phyloP scores from a whole-genome alignment of 257 asterid genomes.

The Phtheirospermum japonicum region DNA sequence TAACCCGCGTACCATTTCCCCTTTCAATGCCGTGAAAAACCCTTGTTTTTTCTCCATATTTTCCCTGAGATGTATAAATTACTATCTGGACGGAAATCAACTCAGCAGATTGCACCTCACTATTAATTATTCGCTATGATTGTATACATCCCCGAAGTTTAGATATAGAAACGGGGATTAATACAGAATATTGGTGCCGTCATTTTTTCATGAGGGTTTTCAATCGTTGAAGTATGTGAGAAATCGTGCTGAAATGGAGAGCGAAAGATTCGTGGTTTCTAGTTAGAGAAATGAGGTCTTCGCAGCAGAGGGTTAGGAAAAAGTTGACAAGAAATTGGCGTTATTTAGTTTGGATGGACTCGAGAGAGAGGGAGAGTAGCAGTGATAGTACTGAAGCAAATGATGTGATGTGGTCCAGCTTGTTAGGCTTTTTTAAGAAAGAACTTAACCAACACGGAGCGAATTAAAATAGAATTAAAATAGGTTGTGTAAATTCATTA shows the following conservation, averaged over 20 bases:
- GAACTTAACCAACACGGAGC: no score
- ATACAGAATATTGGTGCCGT: constrained; percentile 11
- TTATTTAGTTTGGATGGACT: constrained; percentile 15
- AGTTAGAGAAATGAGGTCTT: constrained; percentile 30
- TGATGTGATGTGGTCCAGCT: no score
- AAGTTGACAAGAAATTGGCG: constrained; percentile 30
- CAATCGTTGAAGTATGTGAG: neutral
- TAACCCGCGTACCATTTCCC: constrained; percentile 70
- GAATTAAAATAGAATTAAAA: no score
- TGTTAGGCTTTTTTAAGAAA: no score
- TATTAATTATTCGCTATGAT: neutral
- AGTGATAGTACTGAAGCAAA: no score
- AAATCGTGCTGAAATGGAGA: constrained; percentile 13
- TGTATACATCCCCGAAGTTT: neutral
- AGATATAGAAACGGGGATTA: constrained; percentile 19
- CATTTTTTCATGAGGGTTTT: constrained; percentile 19
- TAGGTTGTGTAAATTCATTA: no score
- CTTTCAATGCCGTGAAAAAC: constrained; percentile 73
- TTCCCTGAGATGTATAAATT: neutral
- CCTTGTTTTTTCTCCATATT: constrained; percentile 82
- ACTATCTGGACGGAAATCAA: neutral
- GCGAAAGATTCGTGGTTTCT: constrained; percentile 20
- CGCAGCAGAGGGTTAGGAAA: constrained; percentile 18
- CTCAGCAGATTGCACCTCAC: neutral
- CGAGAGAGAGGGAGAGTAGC: no score